These are phyloP conservation scores for Extremus antarcticus DNA, from an alignment of 495 filamentous ascomycete genomes.

Conservation along the genomic window DNA sequence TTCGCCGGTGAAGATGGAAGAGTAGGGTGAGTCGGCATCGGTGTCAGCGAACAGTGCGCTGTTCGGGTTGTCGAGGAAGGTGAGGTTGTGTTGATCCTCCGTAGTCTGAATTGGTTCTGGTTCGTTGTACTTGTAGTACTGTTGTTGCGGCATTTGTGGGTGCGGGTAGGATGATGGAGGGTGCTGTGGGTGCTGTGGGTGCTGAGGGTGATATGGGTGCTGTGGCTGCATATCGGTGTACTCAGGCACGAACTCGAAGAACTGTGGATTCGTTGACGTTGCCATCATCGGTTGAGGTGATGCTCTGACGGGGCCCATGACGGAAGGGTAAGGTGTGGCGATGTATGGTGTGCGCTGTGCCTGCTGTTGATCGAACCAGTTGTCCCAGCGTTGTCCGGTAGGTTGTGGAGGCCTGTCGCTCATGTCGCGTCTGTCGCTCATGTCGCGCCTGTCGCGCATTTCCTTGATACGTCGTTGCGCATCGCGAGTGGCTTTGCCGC, in stretches of 20 bases:
- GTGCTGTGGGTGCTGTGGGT: neutral
- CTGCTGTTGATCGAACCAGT: no score
- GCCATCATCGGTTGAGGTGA: neutral
- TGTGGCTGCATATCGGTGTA: neutral
- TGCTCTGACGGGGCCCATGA: neutral
- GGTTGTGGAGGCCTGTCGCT: neutral
- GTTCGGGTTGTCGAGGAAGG: neutral
- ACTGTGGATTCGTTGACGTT: neutral
- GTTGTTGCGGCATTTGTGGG: neutral
- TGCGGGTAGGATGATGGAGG: no score
- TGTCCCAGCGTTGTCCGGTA: no score
- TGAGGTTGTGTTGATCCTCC: neutral
- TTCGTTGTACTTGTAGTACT: neutral
- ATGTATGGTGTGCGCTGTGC: neutral
- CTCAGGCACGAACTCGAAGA: neutral
- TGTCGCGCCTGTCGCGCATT: neutral
- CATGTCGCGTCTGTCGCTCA: neutral
- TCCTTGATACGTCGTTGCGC: constrained; percentile 17
- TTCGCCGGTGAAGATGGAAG: neutral
- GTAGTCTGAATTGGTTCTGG: neutral
- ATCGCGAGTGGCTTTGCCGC: constrained; percentile 40
- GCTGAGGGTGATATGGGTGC: neutral
- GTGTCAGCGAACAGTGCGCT: neutral
- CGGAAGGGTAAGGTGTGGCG: neutral
- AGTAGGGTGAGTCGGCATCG: neutral